Conservation (phyloP, 2,329 filamentous ascomycete species). For the Fusarium albosuccineum region DNA sequence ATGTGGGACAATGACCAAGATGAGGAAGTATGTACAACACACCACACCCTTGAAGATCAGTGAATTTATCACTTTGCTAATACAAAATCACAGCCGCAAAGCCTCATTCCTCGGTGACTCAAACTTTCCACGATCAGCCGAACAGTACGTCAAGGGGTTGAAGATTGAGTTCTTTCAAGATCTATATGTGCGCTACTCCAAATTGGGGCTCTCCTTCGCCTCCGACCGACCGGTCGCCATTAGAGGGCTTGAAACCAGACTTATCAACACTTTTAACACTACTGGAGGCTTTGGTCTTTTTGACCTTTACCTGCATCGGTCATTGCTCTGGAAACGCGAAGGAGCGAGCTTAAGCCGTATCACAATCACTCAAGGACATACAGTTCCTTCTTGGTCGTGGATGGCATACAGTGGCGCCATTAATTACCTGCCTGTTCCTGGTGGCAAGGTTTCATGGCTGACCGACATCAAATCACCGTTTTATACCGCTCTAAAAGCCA, state of each 20-base stretch:
- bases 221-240: background rate
- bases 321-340: background rate
- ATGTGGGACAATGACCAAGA: slow-evolving; percentile 29
- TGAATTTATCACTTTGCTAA: background rate
- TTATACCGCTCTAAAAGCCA: no score
- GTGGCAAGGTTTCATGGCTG: no score
- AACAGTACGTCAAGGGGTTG: background rate
- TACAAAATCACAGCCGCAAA: background rate
- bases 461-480: no score
- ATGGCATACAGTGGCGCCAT: slow-evolving; percentile 11
- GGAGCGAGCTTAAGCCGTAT: no score
- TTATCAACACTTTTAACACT: background rate
- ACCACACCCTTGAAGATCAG: no score
- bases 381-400: slow-evolving; percentile 1
- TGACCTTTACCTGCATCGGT: background rate
- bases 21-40: background rate
- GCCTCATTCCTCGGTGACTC: background rate
- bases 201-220: background rate
- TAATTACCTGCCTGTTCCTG: slow-evolving; percentile 1
- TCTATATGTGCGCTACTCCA: background rate
- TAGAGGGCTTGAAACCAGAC: background rate
- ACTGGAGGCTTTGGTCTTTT: background rate
- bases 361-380: background rate
- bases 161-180: background rate
- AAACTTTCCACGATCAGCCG: background rate